Conservation (phyloP, 1,284 basidiomycete genomes). For the Sanguinoderma infundibulare region DNA sequence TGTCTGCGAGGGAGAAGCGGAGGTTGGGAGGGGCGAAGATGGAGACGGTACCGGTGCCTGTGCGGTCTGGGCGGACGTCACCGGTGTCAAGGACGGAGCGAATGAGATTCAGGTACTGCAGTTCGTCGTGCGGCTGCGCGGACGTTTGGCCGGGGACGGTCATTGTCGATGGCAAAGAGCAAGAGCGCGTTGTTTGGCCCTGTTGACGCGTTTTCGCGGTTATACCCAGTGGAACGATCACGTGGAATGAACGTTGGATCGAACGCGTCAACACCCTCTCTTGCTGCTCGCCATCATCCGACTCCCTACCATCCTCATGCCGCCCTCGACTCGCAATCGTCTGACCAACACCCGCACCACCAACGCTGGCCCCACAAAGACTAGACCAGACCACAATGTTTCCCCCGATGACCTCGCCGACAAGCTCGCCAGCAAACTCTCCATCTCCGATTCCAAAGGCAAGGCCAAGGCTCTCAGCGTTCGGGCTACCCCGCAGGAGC, state of each 20-base stretch:
- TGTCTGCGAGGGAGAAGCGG: constrained; percentile 82
- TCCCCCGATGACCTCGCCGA: constrained; percentile 31
- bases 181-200: constrained; percentile 15
- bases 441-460: constrained; percentile 26
- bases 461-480: constrained; percentile 16
- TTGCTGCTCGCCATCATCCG: background rate
- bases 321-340: constrained; percentile 1
- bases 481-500: constrained; percentile 26
- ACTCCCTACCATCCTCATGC: background rate
- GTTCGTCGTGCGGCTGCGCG: constrained; percentile 67
- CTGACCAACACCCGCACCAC: constrained; percentile 6
- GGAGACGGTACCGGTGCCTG: constrained; percentile 90
- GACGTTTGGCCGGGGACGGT: constrained; percentile 6
- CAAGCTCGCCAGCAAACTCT: constrained; percentile 29
- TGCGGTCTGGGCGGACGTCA: constrained; percentile 83
- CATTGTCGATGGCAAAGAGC: constrained; percentile 13
- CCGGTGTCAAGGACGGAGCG: constrained; percentile 75
- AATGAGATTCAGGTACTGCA: constrained; percentile 87
- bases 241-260: constrained; percentile 12
- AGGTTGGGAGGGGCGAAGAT: constrained; percentile 89
- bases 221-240: too few relatives aligned
- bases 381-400: constrained; percentile 5
- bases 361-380: constrained; percentile 10
- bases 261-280: too few relatives aligned
- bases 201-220: constrained; percentile 9